phyloP scores from a whole-genome alignment of 768 basidiomycete species.

The Lentinula edodes region DNA sequence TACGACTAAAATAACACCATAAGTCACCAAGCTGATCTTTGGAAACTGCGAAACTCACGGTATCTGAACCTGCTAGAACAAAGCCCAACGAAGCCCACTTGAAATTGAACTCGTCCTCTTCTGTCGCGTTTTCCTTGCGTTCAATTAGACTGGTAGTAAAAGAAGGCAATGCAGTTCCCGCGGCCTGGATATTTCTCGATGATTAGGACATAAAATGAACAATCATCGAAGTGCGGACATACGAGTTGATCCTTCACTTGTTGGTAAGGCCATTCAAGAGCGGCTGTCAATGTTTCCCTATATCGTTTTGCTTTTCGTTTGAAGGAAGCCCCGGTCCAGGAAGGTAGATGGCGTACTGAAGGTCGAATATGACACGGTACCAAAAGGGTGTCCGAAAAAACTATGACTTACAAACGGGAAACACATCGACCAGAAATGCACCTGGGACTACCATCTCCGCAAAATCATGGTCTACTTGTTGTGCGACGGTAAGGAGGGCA shows the following conservation, averaged over 20 bases:
- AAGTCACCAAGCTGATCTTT: neutral
- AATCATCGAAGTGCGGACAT: neutral
- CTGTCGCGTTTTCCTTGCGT: constrained; percentile 1
- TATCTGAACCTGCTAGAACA: constrained; percentile 13
- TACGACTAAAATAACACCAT: constrained; percentile 9
- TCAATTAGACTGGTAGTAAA: constrained; percentile 11
- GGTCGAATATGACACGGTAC: neutral
- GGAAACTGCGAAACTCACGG: constrained; percentile 8
- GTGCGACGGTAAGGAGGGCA: neutral
- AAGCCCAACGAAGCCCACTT: constrained; percentile 11
- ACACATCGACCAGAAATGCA: neutral
- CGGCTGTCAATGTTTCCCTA: neutral
- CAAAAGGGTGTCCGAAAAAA: neutral
- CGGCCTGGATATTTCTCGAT: constrained; percentile 6
- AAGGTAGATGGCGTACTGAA: neutral
- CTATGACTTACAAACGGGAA: neutral
- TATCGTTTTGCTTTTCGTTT: neutral
- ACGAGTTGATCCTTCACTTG: constrained; percentile 9
- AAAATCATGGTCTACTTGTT: constrained; percentile 1
- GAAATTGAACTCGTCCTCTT: constrained; percentile 11
- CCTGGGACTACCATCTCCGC: constrained; percentile 3
- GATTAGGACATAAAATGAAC: neutral
- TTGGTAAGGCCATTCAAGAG: constrained; percentile 6
- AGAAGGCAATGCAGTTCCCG: constrained; percentile 12
- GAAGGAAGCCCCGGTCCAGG: neutral